These are phyloP conservation scores for Globisporangium sylvaticum DNA, from an alignment of 352 stramenopile species.

Conservation along the genomic window DNA sequence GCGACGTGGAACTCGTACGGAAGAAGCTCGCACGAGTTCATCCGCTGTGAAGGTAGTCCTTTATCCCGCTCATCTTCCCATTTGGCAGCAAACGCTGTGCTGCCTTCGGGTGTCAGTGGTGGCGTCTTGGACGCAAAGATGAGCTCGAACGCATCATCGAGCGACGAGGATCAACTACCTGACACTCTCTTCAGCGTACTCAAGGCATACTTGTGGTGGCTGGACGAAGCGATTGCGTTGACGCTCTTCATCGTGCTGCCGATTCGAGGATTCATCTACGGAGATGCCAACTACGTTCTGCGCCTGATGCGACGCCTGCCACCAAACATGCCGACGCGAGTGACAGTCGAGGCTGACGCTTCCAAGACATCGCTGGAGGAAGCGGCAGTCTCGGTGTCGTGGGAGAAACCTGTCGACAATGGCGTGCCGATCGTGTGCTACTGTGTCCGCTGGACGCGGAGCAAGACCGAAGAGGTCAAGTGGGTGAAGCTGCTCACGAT, in stretches of 20 bases:
- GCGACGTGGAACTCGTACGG: constrained; percentile 85
- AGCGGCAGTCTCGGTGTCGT: constrained; percentile 63
- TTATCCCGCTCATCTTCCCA: not conserved
- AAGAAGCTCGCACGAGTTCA: constrained; percentile 50
- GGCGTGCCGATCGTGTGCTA: constrained; percentile 82
- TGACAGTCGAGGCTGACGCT: constrained; percentile 61
- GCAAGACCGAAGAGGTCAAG: constrained; percentile 72
- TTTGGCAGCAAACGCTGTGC: not conserved
- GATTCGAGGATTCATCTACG: constrained; percentile 80
- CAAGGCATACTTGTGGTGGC: constrained; percentile 79
- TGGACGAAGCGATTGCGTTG: constrained; percentile 78
- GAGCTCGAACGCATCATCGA: constrained; percentile 5
- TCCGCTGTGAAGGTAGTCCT: constrained; percentile 38
- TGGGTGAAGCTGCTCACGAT: constrained; percentile 72
- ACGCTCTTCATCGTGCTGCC: constrained; percentile 71
- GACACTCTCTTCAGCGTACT: constrained; percentile 39
- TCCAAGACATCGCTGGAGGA: constrained; percentile 52
- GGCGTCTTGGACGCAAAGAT: not conserved
- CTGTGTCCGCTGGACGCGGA: constrained; percentile 72
- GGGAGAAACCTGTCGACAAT: constrained; percentile 77
- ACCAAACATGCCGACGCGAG: constrained; percentile 77
- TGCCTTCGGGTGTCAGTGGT: not conserved
- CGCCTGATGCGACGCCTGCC: constrained; percentile 61
- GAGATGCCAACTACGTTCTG: constrained; percentile 72
- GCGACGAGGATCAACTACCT: constrained; percentile 4